Conservation (phyloP, 306 rosid species). For the Medicago lupulina region DNA sequence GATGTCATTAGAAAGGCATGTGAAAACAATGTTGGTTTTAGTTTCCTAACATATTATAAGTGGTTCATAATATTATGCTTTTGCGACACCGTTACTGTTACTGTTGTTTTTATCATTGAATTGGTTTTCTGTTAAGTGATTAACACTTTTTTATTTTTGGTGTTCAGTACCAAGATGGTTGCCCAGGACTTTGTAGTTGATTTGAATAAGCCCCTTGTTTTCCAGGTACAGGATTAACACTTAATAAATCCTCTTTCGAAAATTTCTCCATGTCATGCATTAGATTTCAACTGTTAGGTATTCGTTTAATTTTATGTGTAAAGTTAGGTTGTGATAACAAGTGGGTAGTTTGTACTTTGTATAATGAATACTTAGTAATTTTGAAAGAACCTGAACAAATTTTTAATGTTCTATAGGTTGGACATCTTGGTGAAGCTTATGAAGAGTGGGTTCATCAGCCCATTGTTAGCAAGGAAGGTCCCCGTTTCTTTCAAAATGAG, state of each 20-base stretch:
- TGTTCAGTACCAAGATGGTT: constrained; percentile 69
- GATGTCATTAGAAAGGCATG: constrained; percentile 28
- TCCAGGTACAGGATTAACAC: constrained; percentile 66
- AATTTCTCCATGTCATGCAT: constrained; percentile 12
- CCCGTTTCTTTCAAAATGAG: constrained; percentile 84
- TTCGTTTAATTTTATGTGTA: neutral
- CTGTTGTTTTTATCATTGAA: constrained; percentile 12
- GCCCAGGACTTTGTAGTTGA: constrained; percentile 78
- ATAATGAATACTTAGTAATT: constrained; percentile 10
- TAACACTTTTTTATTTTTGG: neutral
- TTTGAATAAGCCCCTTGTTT: constrained; percentile 83
- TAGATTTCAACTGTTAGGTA: constrained; percentile 31
- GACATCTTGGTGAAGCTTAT: constrained; percentile 90
- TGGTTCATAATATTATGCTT: constrained; percentile 24
- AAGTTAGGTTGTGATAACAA: constrained; percentile 3
- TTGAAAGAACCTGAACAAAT: neutral
- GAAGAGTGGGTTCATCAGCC: constrained; percentile 98
- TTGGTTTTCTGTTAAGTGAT: constrained; percentile 22
- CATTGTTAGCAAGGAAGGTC: constrained; percentile 83
- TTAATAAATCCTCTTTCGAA: neutral
- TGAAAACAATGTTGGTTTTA: constrained; percentile 18
- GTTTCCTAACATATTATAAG: constrained; percentile 9
- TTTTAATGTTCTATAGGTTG: constrained; percentile 67
- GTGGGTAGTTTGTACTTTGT: neutral
- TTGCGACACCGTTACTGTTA: neutral